Evolutionary conservation across 495 filamentous ascomycete species (phyloP).

Genomic region (Neurospora pannonica): DNA sequence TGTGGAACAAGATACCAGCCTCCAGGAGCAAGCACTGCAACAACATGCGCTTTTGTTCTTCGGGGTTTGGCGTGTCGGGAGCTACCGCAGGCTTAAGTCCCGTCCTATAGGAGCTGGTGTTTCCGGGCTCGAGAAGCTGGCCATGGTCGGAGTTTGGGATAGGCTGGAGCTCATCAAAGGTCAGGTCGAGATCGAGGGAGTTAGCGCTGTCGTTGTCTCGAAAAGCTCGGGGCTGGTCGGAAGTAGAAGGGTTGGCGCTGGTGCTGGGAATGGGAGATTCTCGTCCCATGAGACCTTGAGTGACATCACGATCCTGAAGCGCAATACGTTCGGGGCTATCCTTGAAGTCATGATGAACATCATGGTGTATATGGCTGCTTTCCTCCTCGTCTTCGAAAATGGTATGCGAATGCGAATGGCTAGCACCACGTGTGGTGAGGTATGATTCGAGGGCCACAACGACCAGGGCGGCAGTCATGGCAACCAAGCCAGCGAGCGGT

Average conservation of each 20-base stretch:
- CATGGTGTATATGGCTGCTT: slow-evolving; percentile 19
- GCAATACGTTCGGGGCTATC: background rate
- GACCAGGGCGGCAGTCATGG: slow-evolving; percentile 66
- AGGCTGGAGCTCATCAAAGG: slow-evolving; percentile 43
- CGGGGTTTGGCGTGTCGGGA: slow-evolving; percentile 18
- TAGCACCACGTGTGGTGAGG: slow-evolving; percentile 48
- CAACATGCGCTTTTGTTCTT: slow-evolving; percentile 51
- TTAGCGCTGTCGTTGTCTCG: slow-evolving; percentile 23
- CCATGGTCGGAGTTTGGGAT: slow-evolving; percentile 12
- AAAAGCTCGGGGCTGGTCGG: slow-evolving; percentile 1
- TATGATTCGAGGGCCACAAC: slow-evolving; percentile 73
- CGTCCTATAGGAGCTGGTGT: slow-evolving; percentile 8
- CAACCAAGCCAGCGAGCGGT: slow-evolving; percentile 68
- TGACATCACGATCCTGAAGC: background rate
- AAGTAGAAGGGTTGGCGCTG: background rate
- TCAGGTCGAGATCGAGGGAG: slow-evolving; percentile 38
- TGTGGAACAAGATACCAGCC: slow-evolving; percentile 79
- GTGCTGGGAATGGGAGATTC: background rate
- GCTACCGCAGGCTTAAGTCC: slow-evolving; percentile 10
- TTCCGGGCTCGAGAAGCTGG: slow-evolving; percentile 11
- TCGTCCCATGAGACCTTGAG: background rate
- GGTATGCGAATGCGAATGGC: slow-evolving; percentile 41
- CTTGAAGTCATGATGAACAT: background rate
- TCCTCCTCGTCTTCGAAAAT: slow-evolving; percentile 30
- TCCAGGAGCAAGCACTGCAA: slow-evolving; percentile 74